Base-by-base conservation (phyloP, 345 rosid species). In the Orychophragmus violaceus region DNA sequence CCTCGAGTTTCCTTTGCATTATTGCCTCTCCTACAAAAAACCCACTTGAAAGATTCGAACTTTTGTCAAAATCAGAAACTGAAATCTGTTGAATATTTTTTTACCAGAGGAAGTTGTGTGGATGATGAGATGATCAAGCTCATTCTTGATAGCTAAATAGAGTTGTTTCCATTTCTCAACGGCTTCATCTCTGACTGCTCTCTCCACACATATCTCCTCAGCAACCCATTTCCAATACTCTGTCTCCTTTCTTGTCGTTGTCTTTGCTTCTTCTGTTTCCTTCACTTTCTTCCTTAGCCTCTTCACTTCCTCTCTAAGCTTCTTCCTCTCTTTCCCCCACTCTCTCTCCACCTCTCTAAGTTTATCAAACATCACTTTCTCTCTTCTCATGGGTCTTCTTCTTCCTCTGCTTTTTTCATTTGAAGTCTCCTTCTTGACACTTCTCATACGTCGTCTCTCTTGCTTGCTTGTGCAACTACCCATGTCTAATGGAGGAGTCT, bases 151-250 rank as follows among this genome's bases (percentile, higher is more conserved):
- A 62, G 93, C 84, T 71, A 86, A 86, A 58, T 90, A 88, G 33
- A 90, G 88, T 51, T 75, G 85, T 80, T 90, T 90, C 97, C 97
- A 90, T 64, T 84, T 90, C 72, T 86, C 90, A 37, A 83, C 87
- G 23, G 92, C 85, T 64, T 87, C 88, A 66, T 90, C 90, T 49
- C 88, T 57, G 74, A 84, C 68, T 6, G 81, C 81, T 58, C 90
- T 86, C 72, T 87, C 97, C 63, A 83, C 82, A 66, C 76, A 78
- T 85, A 81, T 82, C 59, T 77, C 85, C 76, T 81, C 90, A 62
- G 83, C 69, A 35, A 76, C 21, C 59, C 81, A 49, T 25, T 64
- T 71, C 81, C 84, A 83, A 2, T 76, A 62, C 62, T 74, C 77
- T 42, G 75, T 74, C 3, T 80, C 82, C 24, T 59, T n/a, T n/a